A percentile compares a stretch with the other conserved stretches of the same genome.
Evolutionary conservation across 176 grass and related monocot genomes (phyloP).

Genomic region (Triticum aestivum): DNA sequence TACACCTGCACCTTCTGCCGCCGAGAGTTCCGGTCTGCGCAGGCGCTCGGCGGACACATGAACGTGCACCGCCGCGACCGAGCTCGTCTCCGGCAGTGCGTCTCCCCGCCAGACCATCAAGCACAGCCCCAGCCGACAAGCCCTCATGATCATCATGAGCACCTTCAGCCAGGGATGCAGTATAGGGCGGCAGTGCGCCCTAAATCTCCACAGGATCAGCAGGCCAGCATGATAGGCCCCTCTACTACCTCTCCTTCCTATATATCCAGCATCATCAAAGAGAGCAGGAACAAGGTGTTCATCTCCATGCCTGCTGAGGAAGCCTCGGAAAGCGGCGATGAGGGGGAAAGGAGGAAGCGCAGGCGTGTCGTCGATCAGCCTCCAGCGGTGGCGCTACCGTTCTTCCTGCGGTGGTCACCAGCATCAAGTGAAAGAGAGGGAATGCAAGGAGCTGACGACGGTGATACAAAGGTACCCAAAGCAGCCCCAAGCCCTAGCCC

Average conservation of each 20-base stretch:
- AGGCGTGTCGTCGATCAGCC: constrained; percentile 19
- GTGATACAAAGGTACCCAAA: constrained; percentile 40
- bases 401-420: constrained; percentile 3
- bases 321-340: not conserved
- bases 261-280: constrained; percentile 43
- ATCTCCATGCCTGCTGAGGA: constrained; percentile 21
- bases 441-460: not conserved
- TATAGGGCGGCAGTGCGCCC: constrained; percentile 4
- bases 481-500: constrained; percentile 41
- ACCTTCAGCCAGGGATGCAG: not conserved
- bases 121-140: constrained; percentile 5
- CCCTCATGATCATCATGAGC: not conserved
- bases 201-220: constrained; percentile 18
- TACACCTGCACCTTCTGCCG: constrained; percentile 78
- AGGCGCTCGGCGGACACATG: constrained; percentile 72
- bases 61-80: constrained; percentile 83
- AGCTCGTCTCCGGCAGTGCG: constrained; percentile 62
- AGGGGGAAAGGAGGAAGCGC: constrained; percentile 33
- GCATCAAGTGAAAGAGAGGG: constrained; percentile 10
- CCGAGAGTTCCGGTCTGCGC: constrained; percentile 72
- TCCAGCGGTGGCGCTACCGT: not conserved
- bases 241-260: constrained; percentile 23
- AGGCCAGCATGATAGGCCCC: not conserved
- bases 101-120: constrained; percentile 19
- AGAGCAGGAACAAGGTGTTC: constrained; percentile 39